These are phyloP conservation scores for Paecilomyces fulvus DNA, from an alignment of 2,329 filamentous ascomycete species.

Conservation along the genomic window DNA sequence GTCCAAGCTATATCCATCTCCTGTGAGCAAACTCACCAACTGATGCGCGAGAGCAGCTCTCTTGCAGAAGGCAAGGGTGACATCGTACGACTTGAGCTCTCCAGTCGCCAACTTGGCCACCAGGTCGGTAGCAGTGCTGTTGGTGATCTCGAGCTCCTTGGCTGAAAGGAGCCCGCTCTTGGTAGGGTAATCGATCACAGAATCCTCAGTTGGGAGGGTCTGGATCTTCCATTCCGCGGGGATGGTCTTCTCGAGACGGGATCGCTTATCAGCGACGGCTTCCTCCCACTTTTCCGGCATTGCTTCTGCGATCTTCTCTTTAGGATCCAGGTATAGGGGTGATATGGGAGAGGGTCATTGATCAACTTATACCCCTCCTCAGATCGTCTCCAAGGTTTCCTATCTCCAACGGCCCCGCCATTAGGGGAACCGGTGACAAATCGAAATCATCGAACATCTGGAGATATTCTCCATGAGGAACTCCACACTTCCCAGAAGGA, in stretches of 20 bases:
- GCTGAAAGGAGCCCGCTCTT: conserved; percentile 9
- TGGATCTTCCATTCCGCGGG: conserved; percentile 12
- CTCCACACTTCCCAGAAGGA: background rate
- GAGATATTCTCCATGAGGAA: background rate
- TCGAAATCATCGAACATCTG: background rate
- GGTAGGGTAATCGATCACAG: conserved; percentile 7
- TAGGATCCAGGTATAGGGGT: background rate
- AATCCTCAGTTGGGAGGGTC: conserved; percentile 2
- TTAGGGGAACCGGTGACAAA: background rate
- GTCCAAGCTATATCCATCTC: background rate
- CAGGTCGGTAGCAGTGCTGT: conserved; percentile 9
- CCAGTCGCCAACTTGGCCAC: conserved; percentile 10
- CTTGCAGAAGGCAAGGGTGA: conserved; percentile 16
- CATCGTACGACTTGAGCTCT: conserved; percentile 11
- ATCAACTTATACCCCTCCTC: background rate
- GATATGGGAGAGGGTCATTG: background rate
- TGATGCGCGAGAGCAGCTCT: conserved; percentile 15
- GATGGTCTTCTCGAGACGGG: conserved; percentile 11
- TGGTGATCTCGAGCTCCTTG: conserved; percentile 11
- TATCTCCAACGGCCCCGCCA: background rate
- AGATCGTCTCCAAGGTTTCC: background rate
- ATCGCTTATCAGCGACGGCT: conserved; percentile 11
- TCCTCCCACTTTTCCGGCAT: conserved; percentile 8
- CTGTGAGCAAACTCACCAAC: conserved; percentile 4
- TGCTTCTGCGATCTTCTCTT: background rate